Percentiles rank a stretch among this genome's conserved stretches.
Conservation (phyloP, 1,139 yeast genomes). For the Magnusiomyces tetraspermus region DNA sequence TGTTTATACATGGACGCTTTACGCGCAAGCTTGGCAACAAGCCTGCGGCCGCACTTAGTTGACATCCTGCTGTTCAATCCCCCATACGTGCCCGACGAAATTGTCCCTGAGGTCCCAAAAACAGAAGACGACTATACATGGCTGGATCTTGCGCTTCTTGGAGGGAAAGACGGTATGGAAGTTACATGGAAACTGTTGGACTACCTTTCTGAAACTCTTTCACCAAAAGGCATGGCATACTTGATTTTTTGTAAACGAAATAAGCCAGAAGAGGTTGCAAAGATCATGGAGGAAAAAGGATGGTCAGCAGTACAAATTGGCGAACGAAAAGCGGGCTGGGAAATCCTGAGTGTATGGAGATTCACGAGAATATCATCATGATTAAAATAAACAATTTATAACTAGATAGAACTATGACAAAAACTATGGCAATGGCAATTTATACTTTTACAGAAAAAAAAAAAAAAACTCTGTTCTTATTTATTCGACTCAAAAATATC, state of each 20-base stretch:
- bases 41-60: constrained; percentile 39
- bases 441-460: too few species aligned
- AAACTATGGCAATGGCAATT: too few species aligned
- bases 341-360: constrained; percentile 58
- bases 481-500: constrained; percentile 39
- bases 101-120: constrained; percentile 43
- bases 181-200: constrained; percentile 60
- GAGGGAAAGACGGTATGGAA: constrained; percentile 85
- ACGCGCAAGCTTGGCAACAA: constrained; percentile 47
- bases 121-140: constrained; percentile 42
- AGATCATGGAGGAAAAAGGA: constrained; percentile 39
- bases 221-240: constrained; percentile 63
- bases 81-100: constrained; percentile 79
- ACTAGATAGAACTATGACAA: too few species aligned
- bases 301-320: constrained; percentile 50
- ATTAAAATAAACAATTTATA: too few species aligned
- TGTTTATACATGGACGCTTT: constrained; percentile 42
- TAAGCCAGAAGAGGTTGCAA: constrained; percentile 53
- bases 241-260: constrained; percentile 81
- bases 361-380: constrained; percentile 17
- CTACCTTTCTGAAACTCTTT: constrained; percentile 40
- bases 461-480: too few species aligned
- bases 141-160: constrained; percentile 82
- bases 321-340: constrained; percentile 89
- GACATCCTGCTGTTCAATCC: constrained; percentile 84